Evolutionary conservation across 768 basidiomycete genomes (phyloP), one percentile per base, ranked within the genome.

Genomic region (Rhizopogon sp.): DNA sequence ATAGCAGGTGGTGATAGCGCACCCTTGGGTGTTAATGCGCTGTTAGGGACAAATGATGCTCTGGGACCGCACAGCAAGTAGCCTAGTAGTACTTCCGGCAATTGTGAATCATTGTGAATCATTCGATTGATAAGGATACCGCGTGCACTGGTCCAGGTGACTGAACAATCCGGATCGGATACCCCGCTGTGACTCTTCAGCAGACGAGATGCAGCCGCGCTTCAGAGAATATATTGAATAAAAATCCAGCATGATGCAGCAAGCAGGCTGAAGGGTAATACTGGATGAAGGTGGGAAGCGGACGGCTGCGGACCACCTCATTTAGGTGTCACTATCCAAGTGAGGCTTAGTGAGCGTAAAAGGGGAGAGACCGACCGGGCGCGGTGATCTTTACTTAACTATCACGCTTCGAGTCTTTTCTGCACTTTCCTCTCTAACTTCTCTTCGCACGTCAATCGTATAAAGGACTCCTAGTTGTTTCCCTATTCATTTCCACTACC

Each of bases 1-100:
- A 43, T 55, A 45, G 35, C 58, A 35, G 33, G 17, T 35, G 39
- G 52, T 42, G 31, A 35, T 54, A 47, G 29, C 17, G 7, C 14
- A 20, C n/a, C 35, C 17, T 35, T 45, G 63, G 35, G 69, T 43
- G 69, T 66, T 71, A 71, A 70, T 59, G 69, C 65, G 69, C 39
- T 10, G 25, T 44, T 57, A 54, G 37, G 33, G 52, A 49, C 3
- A 25, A 33, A 14, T 11, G 8, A 17, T 39, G 33, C 47, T 49
- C 1, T 1, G 20, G 9, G 9, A 9, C 1, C 29, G 28, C 29
- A 35, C 29, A 33, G 6, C 10, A 37, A 25, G 11, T 20, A 20
- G 20, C 20, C 20, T 20, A 20, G 20, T 20, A 20, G 20, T 41
- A 31, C 29, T 31, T 54, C 49, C 46, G 16, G 54, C 40, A 41